These are phyloP conservation scores for Acacia pycnantha DNA, from an alignment of 331 rosid genomes.

Conservation along the genomic window DNA sequence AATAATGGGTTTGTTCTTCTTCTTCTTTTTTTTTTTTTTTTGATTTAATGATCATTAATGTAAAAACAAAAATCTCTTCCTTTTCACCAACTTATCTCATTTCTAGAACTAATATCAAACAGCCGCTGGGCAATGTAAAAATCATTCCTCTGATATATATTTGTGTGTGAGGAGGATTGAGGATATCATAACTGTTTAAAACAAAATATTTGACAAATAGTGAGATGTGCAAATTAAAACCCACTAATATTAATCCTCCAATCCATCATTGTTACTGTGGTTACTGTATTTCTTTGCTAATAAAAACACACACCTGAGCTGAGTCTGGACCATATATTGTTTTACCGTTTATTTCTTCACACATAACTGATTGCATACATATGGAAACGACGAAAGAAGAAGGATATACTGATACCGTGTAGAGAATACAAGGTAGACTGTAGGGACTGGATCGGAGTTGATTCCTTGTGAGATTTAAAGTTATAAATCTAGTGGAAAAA, in stretches of 20 bases:
- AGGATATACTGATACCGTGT: not conserved
- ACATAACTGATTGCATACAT: not conserved
- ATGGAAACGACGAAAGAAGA: not conserved
- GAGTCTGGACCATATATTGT: not conserved
- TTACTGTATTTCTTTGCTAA: not conserved
- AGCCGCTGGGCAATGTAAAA: not conserved
- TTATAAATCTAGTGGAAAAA: not conserved
- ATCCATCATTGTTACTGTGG: not conserved
- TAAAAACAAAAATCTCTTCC: not conserved
- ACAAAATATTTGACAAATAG: not conserved
- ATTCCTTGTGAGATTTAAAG: not conserved
- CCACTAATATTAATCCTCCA: not conserved
- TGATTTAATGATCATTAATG: not conserved
- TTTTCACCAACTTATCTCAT: not conserved
- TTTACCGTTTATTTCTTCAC: not conserved
- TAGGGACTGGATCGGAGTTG: not conserved
- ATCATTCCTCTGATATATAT: too few relatives aligned
- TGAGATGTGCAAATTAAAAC: not conserved
- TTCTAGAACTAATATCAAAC: not conserved
- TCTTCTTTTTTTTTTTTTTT: not conserved
- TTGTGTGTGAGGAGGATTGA: not conserved
- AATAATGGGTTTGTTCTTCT: not conserved
- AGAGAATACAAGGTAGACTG: conserved; percentile 15
- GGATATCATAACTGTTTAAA: not conserved
- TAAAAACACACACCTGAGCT: not conserved